Conservation (phyloP, 2,329 filamentous ascomycete species). For the Bipolaris oryzae region DNA sequence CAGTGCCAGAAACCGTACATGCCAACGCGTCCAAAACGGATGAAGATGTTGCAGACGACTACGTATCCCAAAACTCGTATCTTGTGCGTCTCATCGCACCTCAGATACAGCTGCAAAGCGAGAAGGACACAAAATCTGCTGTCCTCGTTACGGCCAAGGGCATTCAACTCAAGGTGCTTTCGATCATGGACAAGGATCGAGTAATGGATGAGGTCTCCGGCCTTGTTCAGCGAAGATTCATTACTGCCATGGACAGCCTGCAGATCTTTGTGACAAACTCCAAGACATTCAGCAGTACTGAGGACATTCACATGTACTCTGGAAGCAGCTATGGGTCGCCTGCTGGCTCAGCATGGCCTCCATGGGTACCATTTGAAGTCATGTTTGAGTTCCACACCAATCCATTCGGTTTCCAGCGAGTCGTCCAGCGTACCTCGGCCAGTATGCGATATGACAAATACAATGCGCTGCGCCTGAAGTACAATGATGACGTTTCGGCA, state of each 20-base stretch:
- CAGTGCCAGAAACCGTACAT: constrained; percentile 18
- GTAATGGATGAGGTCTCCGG: constrained; percentile 93
- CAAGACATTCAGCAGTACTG: constrained; percentile 81
- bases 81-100: constrained; percentile 94
- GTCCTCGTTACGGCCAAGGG: constrained; percentile 95
- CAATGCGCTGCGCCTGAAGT: constrained; percentile 95
- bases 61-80: constrained; percentile 89
- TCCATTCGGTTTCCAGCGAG: constrained; percentile 96
- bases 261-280: constrained; percentile 98
- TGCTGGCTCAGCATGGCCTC: constrained; percentile 87
- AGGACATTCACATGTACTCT: constrained; percentile 89
- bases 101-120: constrained; percentile 96
- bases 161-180: constrained; percentile 97
- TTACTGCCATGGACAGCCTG: constrained; percentile 94
- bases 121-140: constrained; percentile 97
- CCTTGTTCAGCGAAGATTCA: constrained; percentile 90
- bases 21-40: constrained; percentile 28
- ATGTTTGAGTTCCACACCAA: constrained; percentile 96
- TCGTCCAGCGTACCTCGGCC: constrained; percentile 95
- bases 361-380: constrained; percentile 97
- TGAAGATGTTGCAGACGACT: constrained; percentile 80
- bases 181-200: constrained; percentile 96
- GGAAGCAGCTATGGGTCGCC: constrained; percentile 90
- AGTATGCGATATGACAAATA: constrained; percentile 96
- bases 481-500: constrained; percentile 87